Conservation (phyloP, 192 early-diverging fungal genomes). For the Coemansia sp. region DNA sequence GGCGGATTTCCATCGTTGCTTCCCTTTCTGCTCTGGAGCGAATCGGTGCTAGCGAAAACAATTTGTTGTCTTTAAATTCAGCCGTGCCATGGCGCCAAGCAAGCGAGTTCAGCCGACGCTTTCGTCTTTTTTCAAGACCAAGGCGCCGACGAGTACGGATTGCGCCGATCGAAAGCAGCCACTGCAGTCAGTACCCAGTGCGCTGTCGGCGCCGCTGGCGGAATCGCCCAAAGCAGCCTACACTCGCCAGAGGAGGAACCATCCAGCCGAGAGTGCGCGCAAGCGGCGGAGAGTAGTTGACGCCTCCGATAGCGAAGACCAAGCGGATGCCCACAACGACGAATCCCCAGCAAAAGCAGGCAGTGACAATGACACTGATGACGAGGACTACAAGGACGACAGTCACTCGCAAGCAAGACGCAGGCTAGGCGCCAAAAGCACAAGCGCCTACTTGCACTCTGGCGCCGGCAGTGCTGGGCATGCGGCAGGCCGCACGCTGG, state of each 20-base stretch:
- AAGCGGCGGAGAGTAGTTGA: slow-evolving; percentile 6
- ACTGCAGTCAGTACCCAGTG: not conserved
- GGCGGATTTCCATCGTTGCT: too few species aligned
- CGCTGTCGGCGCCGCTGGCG: not conserved
- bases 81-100: slow-evolving; percentile 25
- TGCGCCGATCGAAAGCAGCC: not conserved
- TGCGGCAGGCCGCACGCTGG: slow-evolving; percentile 7
- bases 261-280: not conserved
- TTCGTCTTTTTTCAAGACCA: slow-evolving; percentile 43
- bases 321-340: not conserved
- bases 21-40: too few species aligned
- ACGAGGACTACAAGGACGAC: not conserved
- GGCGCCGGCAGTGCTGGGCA: slow-evolving; percentile 1
- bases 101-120: slow-evolving; percentile 40
- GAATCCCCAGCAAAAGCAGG: not conserved
- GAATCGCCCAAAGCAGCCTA: not conserved
- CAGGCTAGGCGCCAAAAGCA: not conserved
- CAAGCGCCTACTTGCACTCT: slow-evolving; percentile 4
- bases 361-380: not conserved
- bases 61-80: too few species aligned
- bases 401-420: not conserved
- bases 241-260: not conserved
- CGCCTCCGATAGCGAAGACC: not conserved
- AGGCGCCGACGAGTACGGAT: not conserved
- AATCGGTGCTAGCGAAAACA: too few species aligned